phyloP scores from a whole-genome alignment of 345 rosid species.

The Corchorus capsularis region DNA sequence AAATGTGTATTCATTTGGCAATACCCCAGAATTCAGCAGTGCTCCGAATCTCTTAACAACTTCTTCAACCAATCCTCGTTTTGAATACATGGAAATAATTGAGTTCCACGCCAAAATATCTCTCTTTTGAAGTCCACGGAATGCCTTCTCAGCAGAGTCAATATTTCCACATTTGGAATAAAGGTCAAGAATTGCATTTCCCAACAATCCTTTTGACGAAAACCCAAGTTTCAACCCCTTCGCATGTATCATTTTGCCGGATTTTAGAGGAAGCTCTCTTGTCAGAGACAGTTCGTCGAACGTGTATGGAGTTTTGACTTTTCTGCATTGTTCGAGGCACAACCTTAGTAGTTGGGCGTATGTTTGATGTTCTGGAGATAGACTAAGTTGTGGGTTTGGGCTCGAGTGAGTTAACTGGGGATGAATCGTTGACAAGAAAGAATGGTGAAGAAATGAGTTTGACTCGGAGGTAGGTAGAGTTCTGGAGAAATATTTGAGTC shows the following conservation, averaged over 20 bases:
- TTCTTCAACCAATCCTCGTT: conserved; percentile 35
- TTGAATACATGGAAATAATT: conserved; percentile 68
- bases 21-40: conserved; percentile 40
- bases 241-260: conserved; percentile 56
- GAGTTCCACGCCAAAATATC: conserved; percentile 84
- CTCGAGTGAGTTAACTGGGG: conserved; percentile 10
- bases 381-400: neutral
- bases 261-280: conserved; percentile 33
- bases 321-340: conserved; percentile 55
- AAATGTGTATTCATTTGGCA: conserved; percentile 75
- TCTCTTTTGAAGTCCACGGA: conserved; percentile 48
- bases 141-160: conserved; percentile 60
- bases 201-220: conserved; percentile 46
- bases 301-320: conserved; percentile 45
- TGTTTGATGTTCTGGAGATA: conserved; percentile 8
- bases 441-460: conserved; percentile 27
- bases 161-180: conserved; percentile 73
- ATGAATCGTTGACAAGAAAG: conserved; percentile 30
- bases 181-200: conserved; percentile 71
- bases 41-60: conserved; percentile 44
- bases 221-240: conserved; percentile 52
- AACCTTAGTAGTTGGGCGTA: neutral
- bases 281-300: conserved; percentile 77
- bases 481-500: conserved; percentile 21
- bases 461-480: conserved; percentile 22